Conservation (phyloP, 2,329 filamentous ascomycete genomes). For the Clarireedia sp. region DNA sequence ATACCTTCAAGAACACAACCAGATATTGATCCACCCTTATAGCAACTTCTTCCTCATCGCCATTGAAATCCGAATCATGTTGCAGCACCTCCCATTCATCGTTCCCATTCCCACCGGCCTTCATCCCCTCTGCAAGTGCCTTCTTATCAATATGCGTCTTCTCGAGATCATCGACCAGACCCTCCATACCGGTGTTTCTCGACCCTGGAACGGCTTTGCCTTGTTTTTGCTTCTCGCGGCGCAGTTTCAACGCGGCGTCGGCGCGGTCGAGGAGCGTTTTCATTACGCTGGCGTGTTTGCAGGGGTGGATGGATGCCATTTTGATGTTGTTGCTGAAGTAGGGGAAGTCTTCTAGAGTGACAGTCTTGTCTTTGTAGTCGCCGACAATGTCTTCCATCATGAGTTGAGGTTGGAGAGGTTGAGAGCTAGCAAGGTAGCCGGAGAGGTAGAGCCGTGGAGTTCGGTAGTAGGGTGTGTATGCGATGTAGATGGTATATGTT, state of each 20-base stretch:
- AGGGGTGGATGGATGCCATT: slow-evolving; percentile 95
- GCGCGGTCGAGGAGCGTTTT: slow-evolving; percentile 93
- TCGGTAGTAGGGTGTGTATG: slow-evolving; percentile 93
- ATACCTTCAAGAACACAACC: slow-evolving; percentile 75
- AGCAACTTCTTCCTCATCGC: slow-evolving; percentile 63
- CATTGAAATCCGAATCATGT: slow-evolving; percentile 47
- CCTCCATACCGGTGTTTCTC: slow-evolving; percentile 62
- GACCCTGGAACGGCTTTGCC: slow-evolving; percentile 40
- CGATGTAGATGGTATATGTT: slow-evolving; percentile 98
- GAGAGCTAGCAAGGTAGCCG: slow-evolving; percentile 72
- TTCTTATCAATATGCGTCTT: slow-evolving; percentile 45
- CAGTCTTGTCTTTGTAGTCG: slow-evolving; percentile 97
- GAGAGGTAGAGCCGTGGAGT: slow-evolving; percentile 93
- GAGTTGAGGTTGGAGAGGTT: slow-evolving; percentile 70
- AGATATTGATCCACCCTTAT: slow-evolving; percentile 85
- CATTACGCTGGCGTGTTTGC: slow-evolving; percentile 97
- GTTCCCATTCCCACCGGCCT: slow-evolving; percentile 41
- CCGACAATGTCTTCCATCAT: slow-evolving; percentile 98
- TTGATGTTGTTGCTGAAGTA: slow-evolving; percentile 88
- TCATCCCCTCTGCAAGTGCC: slow-evolving; percentile 33
- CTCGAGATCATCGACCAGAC: slow-evolving; percentile 73
- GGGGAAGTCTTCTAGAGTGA: slow-evolving; percentile 94
- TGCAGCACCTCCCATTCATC: slow-evolving; percentile 62
- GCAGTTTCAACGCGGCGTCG: slow-evolving; percentile 83
- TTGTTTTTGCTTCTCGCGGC: slow-evolving; percentile 70